These are phyloP conservation scores for Coemansia asiatica DNA, from an alignment of 192 early-diverging fungal genomes.

Conservation along the genomic window DNA sequence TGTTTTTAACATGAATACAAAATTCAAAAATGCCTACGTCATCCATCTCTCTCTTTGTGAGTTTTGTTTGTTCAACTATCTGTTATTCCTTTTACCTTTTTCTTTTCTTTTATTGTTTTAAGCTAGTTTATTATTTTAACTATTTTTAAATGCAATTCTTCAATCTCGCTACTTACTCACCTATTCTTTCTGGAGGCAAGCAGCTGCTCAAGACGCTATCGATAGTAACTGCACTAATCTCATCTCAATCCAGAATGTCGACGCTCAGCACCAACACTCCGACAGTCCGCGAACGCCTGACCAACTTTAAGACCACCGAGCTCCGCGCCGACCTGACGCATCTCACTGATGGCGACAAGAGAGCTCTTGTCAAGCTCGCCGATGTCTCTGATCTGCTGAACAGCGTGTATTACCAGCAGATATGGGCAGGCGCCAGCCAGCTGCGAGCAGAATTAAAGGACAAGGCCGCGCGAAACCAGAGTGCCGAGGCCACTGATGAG, in stretches of 20 bases:
- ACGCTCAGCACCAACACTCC: conserved; percentile 2
- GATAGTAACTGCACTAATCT: conserved; percentile 12
- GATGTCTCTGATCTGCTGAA: conserved; percentile 63
- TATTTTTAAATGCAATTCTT: conserved; percentile 3
- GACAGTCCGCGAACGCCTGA: conserved; percentile 39
- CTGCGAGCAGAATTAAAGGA: conserved; percentile 56
- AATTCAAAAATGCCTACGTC: no score
- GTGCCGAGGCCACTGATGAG: conserved; percentile 37
- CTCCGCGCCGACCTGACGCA: conserved; percentile 61
- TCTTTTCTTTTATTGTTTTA: conserved; percentile 4
- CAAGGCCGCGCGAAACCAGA: conserved; percentile 11
- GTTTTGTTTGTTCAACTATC: no score
- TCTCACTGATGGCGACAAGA: conserved; percentile 58
- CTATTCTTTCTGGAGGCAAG: background rate
- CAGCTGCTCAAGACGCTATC: conserved; percentile 10
- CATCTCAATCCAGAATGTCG: conserved; percentile 1
- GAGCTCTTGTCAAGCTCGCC: conserved; percentile 63
- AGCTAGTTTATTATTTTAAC: background rate
- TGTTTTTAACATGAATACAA: no score
- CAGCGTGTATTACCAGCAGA: conserved; percentile 64
- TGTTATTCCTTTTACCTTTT: no score
- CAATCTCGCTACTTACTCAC: conserved; percentile 5
- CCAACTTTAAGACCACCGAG: conserved; percentile 56
- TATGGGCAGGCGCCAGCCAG: conserved; percentile 61
- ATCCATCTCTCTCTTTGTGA: no score